These are phyloP conservation scores for Fusarium sterilihyphosum DNA, from an alignment of 2,329 filamentous ascomycete species.

Conservation along the genomic window DNA sequence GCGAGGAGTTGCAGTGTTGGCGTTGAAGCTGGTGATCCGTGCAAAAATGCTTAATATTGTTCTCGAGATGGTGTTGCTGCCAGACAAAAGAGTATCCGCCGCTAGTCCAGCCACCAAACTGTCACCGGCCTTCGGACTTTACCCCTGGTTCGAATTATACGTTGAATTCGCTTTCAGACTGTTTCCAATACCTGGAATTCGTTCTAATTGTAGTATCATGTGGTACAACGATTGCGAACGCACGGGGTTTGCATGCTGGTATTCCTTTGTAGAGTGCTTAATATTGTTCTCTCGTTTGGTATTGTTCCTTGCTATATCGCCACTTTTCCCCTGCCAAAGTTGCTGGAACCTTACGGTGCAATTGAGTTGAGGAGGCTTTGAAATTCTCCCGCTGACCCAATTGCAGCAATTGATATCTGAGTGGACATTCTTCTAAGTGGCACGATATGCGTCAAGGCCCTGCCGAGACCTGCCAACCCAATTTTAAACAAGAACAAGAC, in stretches of 20 bases:
- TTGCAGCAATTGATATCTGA: background rate
- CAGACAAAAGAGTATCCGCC: conserved; percentile 17
- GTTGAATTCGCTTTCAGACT: background rate
- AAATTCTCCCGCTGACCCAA: background rate
- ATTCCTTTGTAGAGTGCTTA: conserved; percentile 40
- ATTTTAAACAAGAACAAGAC: background rate
- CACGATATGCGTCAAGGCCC: background rate
- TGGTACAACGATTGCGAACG: conserved; percentile 1
- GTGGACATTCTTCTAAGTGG: background rate
- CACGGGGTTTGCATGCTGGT: conserved; percentile 4
- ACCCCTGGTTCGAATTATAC: background rate
- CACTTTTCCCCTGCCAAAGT: background rate
- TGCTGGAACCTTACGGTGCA: background rate
- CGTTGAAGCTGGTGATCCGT: conserved; percentile 31
- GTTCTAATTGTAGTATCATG: background rate
- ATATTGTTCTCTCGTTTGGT: conserved; percentile 46
- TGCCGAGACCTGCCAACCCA: background rate
- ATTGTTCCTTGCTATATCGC: conserved; percentile 20
- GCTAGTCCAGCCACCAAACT: conserved; percentile 10
- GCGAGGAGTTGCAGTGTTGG: background rate
- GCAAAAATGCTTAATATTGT: conserved; percentile 36
- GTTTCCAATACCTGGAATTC: background rate
- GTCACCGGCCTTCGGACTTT: conserved; percentile 7
- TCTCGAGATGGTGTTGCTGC: conserved; percentile 39
- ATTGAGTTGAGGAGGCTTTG: background rate